phyloP scores from a whole-genome alignment of 768 basidiomycete genomes.

The Mycena metata region DNA sequence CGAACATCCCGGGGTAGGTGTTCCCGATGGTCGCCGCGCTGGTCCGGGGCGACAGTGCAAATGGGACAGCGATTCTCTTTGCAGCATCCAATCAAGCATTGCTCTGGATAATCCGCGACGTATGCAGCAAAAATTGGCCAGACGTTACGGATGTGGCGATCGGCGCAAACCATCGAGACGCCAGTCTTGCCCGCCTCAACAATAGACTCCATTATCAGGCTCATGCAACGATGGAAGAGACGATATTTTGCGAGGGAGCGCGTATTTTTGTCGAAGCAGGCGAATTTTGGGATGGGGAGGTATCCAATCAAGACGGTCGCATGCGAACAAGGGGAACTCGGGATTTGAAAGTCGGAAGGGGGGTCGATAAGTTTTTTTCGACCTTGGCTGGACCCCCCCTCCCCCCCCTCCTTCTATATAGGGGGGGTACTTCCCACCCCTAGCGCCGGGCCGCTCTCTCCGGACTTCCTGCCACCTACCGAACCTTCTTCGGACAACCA shows the following conservation, averaged over 20 bases:
- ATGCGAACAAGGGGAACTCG: too few species aligned
- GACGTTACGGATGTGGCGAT: constrained; percentile 17
- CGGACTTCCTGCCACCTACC: too few species aligned
- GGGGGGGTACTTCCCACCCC: too few species aligned
- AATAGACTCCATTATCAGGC: constrained; percentile 43
- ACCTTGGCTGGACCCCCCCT: too few species aligned
- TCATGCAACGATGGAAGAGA: constrained; percentile 52
- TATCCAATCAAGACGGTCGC: constrained; percentile 51
- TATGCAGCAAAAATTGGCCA: constrained; percentile 37
- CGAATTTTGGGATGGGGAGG: constrained; percentile 50
- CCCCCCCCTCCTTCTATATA: too few species aligned
- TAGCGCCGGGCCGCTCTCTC: too few species aligned
- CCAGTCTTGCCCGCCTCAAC: constrained; percentile 21
- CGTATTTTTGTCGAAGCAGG: constrained; percentile 37
- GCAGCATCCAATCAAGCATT: constrained; percentile 23
- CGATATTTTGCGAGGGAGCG: constrained; percentile 42
- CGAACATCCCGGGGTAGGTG: constrained; percentile 40
- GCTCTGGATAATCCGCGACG: constrained; percentile 31
- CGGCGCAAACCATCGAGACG: constrained; percentile 34
- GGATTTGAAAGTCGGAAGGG: too few species aligned
- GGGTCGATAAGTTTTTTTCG: too few species aligned
- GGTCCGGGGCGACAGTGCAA: constrained; percentile 35
- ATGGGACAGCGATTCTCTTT: constrained; percentile 34
- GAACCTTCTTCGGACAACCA: too few species aligned
- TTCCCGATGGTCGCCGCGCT: constrained; percentile 40